Conservation (phyloP, 768 basidiomycete genomes). For the Trametes cingulata region DNA sequence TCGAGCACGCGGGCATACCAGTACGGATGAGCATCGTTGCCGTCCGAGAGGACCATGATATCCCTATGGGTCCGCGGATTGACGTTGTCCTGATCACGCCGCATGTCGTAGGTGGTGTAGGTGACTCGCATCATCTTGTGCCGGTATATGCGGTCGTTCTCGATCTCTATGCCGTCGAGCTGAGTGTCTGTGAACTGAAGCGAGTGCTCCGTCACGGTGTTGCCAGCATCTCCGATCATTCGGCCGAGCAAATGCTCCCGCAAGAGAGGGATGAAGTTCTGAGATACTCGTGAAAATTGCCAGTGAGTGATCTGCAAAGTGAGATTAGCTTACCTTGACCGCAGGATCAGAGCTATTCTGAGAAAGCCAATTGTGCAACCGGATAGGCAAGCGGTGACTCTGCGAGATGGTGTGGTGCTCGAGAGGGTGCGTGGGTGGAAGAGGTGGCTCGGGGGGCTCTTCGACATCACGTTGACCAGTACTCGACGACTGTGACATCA, state of each 20-base stretch:
- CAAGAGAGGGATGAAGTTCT: constrained; percentile 30
- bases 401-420: constrained; percentile 29
- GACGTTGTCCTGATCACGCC: constrained; percentile 41
- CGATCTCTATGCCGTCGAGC: constrained; percentile 7
- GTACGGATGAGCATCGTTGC: constrained; percentile 17
- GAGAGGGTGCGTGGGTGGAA: not conserved
- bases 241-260: constrained; percentile 34
- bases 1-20: constrained; percentile 30
- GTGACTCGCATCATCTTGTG: constrained; percentile 37
- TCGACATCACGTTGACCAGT: too few relatives aligned
- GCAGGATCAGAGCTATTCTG: constrained; percentile 29
- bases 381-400: not conserved
- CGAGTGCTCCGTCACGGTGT: constrained; percentile 25
- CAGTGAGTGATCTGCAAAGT: too few relatives aligned
- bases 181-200: constrained; percentile 25
- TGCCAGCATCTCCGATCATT: constrained; percentile 3
- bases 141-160: constrained; percentile 29
- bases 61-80: constrained; percentile 39
- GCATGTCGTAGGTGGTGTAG: constrained; percentile 45
- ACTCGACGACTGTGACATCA: not conserved
- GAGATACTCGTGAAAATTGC: too few relatives aligned
- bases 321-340: constrained; percentile 27
- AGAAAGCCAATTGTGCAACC: constrained; percentile 12
- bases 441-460: not conserved
- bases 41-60: constrained; percentile 30